Percentiles rank a stretch among this genome's conserved stretches.
phyloP scores from a whole-genome alignment of 345 rosid genomes.

The Raphanus sativus region DNA sequence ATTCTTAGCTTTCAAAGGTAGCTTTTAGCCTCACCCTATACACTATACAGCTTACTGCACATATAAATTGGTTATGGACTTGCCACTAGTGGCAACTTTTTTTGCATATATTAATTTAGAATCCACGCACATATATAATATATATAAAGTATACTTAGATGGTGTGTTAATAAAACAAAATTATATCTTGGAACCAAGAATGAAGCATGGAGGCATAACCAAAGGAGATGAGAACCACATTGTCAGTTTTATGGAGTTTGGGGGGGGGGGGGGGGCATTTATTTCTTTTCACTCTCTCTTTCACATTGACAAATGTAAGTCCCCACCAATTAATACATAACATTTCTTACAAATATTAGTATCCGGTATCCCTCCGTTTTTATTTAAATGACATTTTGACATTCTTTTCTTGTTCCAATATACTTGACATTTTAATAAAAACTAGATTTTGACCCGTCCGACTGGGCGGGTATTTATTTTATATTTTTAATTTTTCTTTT shows the following conservation, averaged over 20 bases:
- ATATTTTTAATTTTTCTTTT: no score
- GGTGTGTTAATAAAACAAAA: conserved; percentile 20
- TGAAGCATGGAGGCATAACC: conserved; percentile 38
- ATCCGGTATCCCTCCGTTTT: no score
- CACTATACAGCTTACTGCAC: conserved; percentile 34
- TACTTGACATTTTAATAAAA: no score
- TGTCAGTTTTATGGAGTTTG: conserved; percentile 35
- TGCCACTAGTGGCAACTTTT: conserved; percentile 22
- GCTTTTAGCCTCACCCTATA: conserved; percentile 43
- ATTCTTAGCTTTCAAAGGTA: conserved; percentile 33
- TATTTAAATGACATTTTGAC: no score
- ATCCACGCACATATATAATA: not conserved
- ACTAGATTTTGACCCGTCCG: no score
- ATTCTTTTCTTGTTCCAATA: no score
- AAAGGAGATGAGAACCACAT: conserved; percentile 37
- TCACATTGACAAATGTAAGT: conserved; percentile 7
- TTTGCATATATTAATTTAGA: conserved; percentile 22
- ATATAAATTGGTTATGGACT: conserved; percentile 37
- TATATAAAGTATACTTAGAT: not conserved
- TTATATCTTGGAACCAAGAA: conserved; percentile 27
- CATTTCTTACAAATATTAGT: not conserved
- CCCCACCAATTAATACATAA: conserved; percentile 20
- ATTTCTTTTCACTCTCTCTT: conserved; percentile 26
- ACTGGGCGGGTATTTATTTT: no score
- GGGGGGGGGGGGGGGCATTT: conserved; percentile 24